These are phyloP conservation scores for Trichoderma sp. DNA, from an alignment of 2,329 filamentous ascomycete species.

Conservation along the genomic window DNA sequence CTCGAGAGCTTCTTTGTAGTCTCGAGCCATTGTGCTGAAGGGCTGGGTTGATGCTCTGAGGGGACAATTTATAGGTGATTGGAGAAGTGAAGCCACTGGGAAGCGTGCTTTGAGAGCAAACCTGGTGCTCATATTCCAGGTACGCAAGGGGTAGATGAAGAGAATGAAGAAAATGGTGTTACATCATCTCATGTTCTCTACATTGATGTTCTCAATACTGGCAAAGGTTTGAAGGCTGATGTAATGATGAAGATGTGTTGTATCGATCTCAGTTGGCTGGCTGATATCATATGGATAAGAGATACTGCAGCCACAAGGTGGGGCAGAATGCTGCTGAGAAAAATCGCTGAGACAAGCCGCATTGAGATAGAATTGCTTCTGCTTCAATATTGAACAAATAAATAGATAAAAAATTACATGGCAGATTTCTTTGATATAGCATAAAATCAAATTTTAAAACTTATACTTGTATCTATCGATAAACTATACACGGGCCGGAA, in stretches of 20 bases:
- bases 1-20: conserved; percentile 65
- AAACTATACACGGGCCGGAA: conserved; percentile 36
- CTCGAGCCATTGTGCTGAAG: conserved; percentile 30
- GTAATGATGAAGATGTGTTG: neutral
- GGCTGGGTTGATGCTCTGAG: neutral
- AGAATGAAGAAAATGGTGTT: neutral
- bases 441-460: neutral
- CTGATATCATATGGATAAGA: neutral
- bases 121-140: conserved; percentile 3
- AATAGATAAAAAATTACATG: too few species aligned
- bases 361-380: too few species aligned
- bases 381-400: too few species aligned
- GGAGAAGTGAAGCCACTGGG: neutral
- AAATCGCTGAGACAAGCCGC: neutral
- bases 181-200: neutral
- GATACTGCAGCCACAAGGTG: neutral
- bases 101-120: conserved; percentile 1
- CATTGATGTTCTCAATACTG: neutral
- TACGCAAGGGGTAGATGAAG: neutral
- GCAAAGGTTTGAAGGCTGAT: neutral
- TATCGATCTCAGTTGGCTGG: neutral
- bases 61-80: neutral
- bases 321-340: neutral
- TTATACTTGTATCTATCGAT: conserved; percentile 33
- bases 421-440: neutral